A percentile compares a stretch with the other conserved stretches of the same genome.
Evolutionary conservation across 208 protist genomes (phyloP).

Genomic region (Ichthyophonus hoferi): DNA sequence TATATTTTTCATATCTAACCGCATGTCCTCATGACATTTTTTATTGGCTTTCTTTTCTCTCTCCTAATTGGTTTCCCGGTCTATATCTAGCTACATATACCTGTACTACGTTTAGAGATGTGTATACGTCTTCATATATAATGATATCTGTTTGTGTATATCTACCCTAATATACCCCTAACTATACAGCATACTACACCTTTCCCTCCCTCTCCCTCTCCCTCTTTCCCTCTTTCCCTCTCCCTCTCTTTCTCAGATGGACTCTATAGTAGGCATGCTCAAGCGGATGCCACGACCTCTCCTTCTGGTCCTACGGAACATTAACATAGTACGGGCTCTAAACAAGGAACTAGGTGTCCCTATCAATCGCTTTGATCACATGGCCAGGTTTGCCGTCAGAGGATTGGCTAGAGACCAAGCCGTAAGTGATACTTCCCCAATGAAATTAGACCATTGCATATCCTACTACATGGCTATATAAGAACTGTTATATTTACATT

Average conservation of each 20-base stretch:
- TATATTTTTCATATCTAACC: not conserved
- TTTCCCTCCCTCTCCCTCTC: not conserved
- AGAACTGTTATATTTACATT: not conserved
- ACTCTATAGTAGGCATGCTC: not conserved
- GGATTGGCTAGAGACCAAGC: not conserved
- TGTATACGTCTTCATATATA: no score
- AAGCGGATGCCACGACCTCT: not conserved
- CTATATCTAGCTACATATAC: no score
- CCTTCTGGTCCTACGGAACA: not conserved
- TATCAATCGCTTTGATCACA: not conserved
- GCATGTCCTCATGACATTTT: no score
- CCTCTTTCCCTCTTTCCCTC: not conserved
- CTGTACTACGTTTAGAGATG: no score
- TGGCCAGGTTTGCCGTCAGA: not conserved
- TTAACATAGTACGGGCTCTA: not conserved
- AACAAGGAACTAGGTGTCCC: constrained; percentile 10
- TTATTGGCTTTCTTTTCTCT: no score
- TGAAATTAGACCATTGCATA: no score
- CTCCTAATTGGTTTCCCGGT: no score
- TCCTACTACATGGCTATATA: no score
- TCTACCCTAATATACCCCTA: no score
- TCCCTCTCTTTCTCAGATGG: not conserved
- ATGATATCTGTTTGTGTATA: no score
- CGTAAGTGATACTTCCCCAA: no score
- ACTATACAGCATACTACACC: not conserved